A percentile compares a stretch with the other conserved stretches of the same genome.
Conservation (phyloP, 225 moss, liverwort and hornwort species). For the Rhytidiadelphus loreus region DNA sequence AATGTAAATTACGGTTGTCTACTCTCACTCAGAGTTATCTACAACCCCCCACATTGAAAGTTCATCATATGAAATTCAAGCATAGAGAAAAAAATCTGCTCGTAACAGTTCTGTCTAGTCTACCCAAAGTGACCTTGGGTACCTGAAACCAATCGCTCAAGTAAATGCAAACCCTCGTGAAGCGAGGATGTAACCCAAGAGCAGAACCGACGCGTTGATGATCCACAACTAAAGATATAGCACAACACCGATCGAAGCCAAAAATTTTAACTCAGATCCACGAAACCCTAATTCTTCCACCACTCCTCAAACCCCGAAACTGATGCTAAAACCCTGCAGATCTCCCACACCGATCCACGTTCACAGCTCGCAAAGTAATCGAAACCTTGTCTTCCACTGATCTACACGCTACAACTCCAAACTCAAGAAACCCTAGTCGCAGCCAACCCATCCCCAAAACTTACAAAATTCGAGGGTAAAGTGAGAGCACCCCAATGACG, state of each 20-base stretch:
- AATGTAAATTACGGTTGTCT: background rate
- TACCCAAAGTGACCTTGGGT: background rate
- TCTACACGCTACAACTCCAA: background rate
- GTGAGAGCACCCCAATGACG: background rate
- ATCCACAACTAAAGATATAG: background rate
- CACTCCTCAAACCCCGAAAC: background rate
- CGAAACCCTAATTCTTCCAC: background rate
- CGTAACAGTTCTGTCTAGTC: background rate
- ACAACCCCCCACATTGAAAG: background rate
- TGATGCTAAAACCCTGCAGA: background rate
- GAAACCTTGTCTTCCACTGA: background rate
- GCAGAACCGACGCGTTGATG: background rate
- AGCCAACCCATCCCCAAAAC: background rate
- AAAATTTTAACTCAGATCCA: background rate
- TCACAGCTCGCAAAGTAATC: background rate
- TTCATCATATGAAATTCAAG: background rate
- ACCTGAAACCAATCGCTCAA: background rate
- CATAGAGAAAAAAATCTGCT: background rate
- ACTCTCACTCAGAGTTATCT: background rate
- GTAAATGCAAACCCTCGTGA: background rate
- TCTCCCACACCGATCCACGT: background rate
- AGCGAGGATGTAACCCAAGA: background rate
- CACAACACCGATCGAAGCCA: background rate
- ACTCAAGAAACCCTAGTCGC: background rate
- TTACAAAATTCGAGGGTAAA: background rate